A percentile compares a stretch with the other conserved stretches of the same genome.
These are phyloP conservation scores for Microdochium trichocladiopsis DNA, from an alignment of 2,329 filamentous ascomycete species.

Conservation along the genomic window DNA sequence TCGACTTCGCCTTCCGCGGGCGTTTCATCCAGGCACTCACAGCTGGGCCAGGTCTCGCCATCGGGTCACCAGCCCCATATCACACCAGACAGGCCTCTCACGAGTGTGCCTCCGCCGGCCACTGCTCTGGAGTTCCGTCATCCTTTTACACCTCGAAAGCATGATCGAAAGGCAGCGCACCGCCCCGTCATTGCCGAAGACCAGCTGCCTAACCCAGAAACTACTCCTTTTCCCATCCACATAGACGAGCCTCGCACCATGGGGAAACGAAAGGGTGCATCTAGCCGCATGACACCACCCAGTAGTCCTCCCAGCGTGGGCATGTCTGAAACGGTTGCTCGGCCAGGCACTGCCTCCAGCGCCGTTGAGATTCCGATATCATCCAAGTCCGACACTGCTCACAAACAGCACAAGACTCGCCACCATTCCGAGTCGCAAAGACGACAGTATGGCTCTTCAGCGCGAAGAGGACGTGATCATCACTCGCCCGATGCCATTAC, in stretches of 20 bases:
- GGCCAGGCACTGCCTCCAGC: constrained; percentile 34
- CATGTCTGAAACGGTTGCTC: constrained; percentile 20
- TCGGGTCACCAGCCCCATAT: no score
- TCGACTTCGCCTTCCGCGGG: no score
- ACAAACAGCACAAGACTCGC: constrained; percentile 23
- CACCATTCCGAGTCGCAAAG: constrained; percentile 23
- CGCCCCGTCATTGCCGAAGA: background rate
- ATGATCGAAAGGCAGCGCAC: background rate
- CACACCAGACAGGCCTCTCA: background rate
- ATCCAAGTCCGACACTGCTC: constrained; percentile 26
- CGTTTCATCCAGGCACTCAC: no score
- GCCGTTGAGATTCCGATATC: constrained; percentile 49
- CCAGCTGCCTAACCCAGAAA: background rate
- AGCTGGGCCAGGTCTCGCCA: no score
- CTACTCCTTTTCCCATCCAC: background rate
- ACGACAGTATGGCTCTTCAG: constrained; percentile 21
- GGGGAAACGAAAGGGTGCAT: background rate
- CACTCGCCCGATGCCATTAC: constrained; percentile 49
- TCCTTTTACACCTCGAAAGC: background rate
- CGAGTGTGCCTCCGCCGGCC: background rate
- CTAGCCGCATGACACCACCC: background rate
- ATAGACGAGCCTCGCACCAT: background rate
- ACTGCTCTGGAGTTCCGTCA: background rate
- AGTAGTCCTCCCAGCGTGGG: constrained; percentile 18
- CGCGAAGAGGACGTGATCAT: constrained; percentile 28